These are phyloP conservation scores for Chaetomiaceae sp. DNA, from an alignment of 2,329 filamentous ascomycete species.

Conservation along the genomic window DNA sequence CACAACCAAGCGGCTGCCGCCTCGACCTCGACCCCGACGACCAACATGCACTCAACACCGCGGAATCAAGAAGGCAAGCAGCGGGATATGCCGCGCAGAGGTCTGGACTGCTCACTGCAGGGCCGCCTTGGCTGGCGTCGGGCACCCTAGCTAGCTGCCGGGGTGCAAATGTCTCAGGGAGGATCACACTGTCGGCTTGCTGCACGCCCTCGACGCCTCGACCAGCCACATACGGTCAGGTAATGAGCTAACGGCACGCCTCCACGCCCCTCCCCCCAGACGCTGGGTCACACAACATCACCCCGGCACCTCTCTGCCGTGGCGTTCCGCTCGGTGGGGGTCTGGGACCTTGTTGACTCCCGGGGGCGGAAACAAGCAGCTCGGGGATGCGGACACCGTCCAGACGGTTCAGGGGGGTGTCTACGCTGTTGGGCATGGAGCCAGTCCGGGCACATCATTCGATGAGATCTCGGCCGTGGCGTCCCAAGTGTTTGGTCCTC, in stretches of 20 bases:
- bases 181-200: neutral
- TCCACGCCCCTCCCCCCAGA: neutral
- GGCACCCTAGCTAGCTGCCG: neutral
- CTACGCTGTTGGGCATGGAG: neutral
- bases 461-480: slow-evolving; percentile 5
- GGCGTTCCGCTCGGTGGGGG: slow-evolving; percentile 9
- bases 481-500: slow-evolving; percentile 1
- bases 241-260: neutral
- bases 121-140: neutral
- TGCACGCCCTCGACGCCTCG: no score
- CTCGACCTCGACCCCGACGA: neutral
- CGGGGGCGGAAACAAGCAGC: slow-evolving; percentile 3
- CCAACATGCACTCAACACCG: neutral
- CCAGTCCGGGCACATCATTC: neutral
- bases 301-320: slow-evolving; percentile 9
- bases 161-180: slow-evolving; percentile 3
- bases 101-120: neutral
- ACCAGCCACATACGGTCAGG: no score
- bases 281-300: neutral
- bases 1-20: slow-evolving; percentile 3
- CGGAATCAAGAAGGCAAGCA: neutral
- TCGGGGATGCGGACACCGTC: neutral
- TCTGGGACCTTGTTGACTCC: neutral
- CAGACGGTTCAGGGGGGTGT: neutral
- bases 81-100: neutral